These are phyloP conservation scores for Globisporangium echinulatum DNA, from an alignment of 352 stramenopile genomes.

Conservation along the genomic window DNA sequence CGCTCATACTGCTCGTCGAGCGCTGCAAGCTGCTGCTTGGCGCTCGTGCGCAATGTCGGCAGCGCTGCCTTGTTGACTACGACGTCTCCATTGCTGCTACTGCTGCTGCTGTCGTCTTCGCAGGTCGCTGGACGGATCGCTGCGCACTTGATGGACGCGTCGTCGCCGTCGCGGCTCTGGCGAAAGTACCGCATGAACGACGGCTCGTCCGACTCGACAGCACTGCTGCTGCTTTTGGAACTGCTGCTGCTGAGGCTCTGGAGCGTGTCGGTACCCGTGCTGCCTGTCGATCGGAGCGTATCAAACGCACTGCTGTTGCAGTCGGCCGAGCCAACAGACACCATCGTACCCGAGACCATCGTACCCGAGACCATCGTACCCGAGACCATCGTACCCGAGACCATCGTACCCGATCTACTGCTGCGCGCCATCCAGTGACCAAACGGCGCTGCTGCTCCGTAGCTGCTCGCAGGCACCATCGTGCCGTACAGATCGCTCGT, in stretches of 20 bases:
- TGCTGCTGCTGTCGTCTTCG: constrained; percentile 8
- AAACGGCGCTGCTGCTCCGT: too few relatives aligned
- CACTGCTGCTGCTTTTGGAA: not conserved
- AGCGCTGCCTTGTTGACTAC: constrained; percentile 1
- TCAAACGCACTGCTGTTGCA: constrained; percentile 4
- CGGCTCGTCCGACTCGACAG: constrained; percentile 24
- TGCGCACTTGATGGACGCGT: constrained; percentile 6
- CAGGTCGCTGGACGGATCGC: constrained; percentile 5
- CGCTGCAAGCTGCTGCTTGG: constrained; percentile 42
- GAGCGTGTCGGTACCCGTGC: not conserved
- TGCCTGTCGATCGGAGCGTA: constrained; percentile 1
- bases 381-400: constrained; percentile 1
- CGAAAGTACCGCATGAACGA: constrained; percentile 86
- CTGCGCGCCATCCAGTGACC: not conserved
- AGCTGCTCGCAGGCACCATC: constrained; percentile 25
- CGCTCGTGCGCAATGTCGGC: constrained; percentile 13
- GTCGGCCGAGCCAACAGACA: not conserved
- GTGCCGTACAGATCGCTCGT: constrained; percentile 59
- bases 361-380: constrained; percentile 12
- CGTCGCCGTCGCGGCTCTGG: constrained; percentile 11
- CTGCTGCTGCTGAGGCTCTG: constrained; percentile 13
- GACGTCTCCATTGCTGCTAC: not conserved
- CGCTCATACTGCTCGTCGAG: constrained; percentile 49
- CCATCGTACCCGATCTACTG: constrained; percentile 9
- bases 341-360: constrained; percentile 4